phyloP scores from a whole-genome alignment of 768 basidiomycete genomes.

The Cystofilobasidium ferigula region DNA sequence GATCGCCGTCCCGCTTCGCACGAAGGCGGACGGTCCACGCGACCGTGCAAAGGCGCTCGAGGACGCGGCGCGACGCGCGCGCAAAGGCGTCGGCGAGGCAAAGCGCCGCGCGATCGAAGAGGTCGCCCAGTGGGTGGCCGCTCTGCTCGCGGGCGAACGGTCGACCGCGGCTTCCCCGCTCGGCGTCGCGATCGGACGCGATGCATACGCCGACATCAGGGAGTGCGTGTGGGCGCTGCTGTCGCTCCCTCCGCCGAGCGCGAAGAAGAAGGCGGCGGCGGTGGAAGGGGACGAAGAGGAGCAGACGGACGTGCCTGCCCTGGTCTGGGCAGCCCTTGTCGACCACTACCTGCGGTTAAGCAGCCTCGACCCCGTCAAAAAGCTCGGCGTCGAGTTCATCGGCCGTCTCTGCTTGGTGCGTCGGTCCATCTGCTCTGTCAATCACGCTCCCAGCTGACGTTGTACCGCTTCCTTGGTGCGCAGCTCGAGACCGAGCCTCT shows the following conservation, averaged over 20 bases:
- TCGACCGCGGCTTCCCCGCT: background rate
- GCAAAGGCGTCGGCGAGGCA: conserved; percentile 24
- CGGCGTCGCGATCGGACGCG: background rate
- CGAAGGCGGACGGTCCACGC: conserved; percentile 9
- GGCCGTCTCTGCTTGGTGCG: conserved; percentile 56
- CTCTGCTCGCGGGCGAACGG: conserved; percentile 48
- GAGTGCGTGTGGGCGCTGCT: conserved; percentile 1
- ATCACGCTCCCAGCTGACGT: conserved; percentile 28
- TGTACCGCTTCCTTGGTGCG: background rate
- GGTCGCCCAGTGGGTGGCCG: conserved; percentile 37
- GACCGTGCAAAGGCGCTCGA: conserved; percentile 16
- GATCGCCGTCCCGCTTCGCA: conserved; percentile 21
- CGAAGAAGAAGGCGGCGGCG: background rate
- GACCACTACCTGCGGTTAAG: conserved; percentile 55
- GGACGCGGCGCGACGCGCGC: background rate
- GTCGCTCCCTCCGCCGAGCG: background rate
- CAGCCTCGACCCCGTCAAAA: conserved; percentile 56
- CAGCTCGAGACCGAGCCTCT: conserved; percentile 54
- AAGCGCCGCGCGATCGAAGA: conserved; percentile 29
- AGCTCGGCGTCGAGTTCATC: conserved; percentile 62
- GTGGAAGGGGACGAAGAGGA: background rate
- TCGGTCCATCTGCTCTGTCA: background rate
- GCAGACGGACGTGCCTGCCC: conserved; percentile 26
- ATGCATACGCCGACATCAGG: background rate
- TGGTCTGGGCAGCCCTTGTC: conserved; percentile 50